Percentiles rank a stretch among this genome's conserved stretches.
These are phyloP conservation scores for Nepenthes gracilis DNA, from an alignment of 148 eudicot species.

Conservation along the genomic window DNA sequence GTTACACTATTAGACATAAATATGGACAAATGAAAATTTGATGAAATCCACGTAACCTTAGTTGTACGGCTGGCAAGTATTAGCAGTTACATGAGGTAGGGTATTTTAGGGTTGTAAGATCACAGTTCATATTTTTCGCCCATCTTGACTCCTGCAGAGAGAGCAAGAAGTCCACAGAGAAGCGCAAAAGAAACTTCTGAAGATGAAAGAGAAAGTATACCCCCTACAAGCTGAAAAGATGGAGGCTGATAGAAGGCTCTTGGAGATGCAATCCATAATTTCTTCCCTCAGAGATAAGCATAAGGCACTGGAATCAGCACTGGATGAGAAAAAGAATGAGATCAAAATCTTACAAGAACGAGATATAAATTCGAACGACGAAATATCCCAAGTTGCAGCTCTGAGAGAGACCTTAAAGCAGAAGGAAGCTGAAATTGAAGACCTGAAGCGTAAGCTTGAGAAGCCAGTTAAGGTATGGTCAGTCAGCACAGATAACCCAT, in stretches of 20 bases:
- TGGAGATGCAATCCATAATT: constrained; percentile 60
- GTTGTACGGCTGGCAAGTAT: too few relatives aligned
- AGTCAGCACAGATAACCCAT: constrained; percentile 20
- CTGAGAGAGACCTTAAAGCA: constrained; percentile 23
- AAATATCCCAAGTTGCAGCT: constrained; percentile 9
- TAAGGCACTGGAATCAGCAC: constrained; percentile 35
- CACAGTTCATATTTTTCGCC: too few relatives aligned
- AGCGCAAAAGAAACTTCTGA: constrained; percentile 37
- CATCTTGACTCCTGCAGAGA: constrained; percentile 26
- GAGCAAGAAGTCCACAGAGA: constrained; percentile 50
- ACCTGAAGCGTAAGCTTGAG: constrained; percentile 19
- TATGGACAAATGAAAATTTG: neutral
- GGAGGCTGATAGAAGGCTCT: constrained; percentile 31
- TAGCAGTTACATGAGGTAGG: too few relatives aligned
- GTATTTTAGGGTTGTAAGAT: too few relatives aligned
- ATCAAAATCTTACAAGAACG: constrained; percentile 26
- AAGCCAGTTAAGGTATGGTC: constrained; percentile 17
- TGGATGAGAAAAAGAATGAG: constrained; percentile 62
- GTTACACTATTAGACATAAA: too few relatives aligned
- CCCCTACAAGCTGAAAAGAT: constrained; percentile 40
- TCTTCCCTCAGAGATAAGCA: constrained; percentile 64
- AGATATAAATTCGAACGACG: constrained; percentile 9
- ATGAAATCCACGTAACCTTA: too few relatives aligned
- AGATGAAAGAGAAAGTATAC: constrained; percentile 44
- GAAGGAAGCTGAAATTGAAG: constrained; percentile 41